A percentile compares a stretch with the other conserved stretches of the same genome.
Conservation (phyloP, 2,329 filamentous ascomycete genomes). For the Cercospora sojina region DNA sequence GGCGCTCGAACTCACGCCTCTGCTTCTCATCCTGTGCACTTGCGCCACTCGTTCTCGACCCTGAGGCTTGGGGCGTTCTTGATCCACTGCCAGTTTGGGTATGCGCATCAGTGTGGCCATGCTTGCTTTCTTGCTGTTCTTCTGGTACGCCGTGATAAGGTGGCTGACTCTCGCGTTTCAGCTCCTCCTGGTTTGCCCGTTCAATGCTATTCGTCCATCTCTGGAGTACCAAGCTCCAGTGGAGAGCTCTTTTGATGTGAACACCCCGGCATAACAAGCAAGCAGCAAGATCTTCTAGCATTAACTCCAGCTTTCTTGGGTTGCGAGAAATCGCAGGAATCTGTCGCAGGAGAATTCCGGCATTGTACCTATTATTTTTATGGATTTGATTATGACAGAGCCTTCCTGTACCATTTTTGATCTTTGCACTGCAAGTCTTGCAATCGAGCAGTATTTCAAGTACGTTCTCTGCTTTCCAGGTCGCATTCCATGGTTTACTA, state of each 20-base stretch:
- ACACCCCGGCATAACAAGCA: background rate
- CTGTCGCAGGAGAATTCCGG: background rate
- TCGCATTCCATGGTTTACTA: background rate
- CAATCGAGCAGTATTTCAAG: background rate
- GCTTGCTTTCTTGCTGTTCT: background rate
- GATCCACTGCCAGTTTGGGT: background rate
- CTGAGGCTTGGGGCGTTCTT: background rate
- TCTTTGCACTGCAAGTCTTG: background rate
- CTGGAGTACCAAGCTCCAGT: background rate
- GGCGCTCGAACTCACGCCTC: conserved; percentile 1
- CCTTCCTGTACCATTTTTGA: background rate
- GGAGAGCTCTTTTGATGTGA: background rate
- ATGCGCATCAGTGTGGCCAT: background rate
- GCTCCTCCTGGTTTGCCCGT: background rate
- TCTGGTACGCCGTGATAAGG: background rate
- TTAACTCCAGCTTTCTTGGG: background rate
- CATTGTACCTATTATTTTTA: background rate
- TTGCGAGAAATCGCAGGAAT: background rate
- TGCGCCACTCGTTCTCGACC: background rate
- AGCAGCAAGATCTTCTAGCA: background rate
- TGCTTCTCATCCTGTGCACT: background rate
- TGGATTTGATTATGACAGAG: background rate
- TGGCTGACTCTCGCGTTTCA: background rate
- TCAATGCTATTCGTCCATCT: background rate
- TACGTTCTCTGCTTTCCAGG: background rate